These are phyloP conservation scores for Gossypium ekmanianum DNA, from an alignment of 345 rosid genomes.

Conservation along the genomic window DNA sequence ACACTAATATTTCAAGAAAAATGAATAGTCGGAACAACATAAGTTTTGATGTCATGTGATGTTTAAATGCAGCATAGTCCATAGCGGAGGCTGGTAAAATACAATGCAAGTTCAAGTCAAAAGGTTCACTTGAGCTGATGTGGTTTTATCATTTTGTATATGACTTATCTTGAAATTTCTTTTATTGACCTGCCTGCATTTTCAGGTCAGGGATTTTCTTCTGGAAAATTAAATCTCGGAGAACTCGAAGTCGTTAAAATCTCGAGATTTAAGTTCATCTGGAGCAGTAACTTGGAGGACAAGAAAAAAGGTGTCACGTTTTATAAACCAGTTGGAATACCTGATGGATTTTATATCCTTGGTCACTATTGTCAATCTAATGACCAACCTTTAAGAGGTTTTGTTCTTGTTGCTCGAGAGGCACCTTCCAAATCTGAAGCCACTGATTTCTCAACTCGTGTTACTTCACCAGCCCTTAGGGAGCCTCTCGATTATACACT, in stretches of 20 bases:
- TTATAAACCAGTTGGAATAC: constrained; percentile 59
- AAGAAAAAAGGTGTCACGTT: constrained; percentile 48
- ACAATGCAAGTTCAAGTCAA: background rate
- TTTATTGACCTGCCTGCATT: constrained; percentile 13
- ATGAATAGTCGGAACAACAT: too few relatives aligned
- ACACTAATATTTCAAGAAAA: background rate
- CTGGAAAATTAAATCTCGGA: constrained; percentile 67
- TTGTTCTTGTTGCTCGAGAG: constrained; percentile 60
- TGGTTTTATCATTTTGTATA: constrained; percentile 6
- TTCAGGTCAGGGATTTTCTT: constrained; percentile 66
- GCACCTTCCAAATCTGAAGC: constrained; percentile 22
- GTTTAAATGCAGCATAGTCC: background rate
- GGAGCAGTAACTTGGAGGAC: constrained; percentile 48
- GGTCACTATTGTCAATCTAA: constrained; percentile 76
- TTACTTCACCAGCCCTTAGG: constrained; percentile 39
- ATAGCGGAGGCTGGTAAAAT: background rate
- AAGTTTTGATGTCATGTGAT: too few relatives aligned
- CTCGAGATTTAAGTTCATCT: constrained; percentile 53
- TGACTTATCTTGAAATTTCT: background rate
- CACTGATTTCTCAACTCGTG: constrained; percentile 3
- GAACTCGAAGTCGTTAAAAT: constrained; percentile 52
- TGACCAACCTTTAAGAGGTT: constrained; percentile 57
- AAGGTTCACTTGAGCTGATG: background rate
- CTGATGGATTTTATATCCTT: constrained; percentile 61
- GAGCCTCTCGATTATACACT: constrained; percentile 60